Percentiles rank a stretch among this genome's conserved stretches.
phyloP scores from a whole-genome alignment of 352 stramenopile genomes.

The Pythium angustatum region DNA sequence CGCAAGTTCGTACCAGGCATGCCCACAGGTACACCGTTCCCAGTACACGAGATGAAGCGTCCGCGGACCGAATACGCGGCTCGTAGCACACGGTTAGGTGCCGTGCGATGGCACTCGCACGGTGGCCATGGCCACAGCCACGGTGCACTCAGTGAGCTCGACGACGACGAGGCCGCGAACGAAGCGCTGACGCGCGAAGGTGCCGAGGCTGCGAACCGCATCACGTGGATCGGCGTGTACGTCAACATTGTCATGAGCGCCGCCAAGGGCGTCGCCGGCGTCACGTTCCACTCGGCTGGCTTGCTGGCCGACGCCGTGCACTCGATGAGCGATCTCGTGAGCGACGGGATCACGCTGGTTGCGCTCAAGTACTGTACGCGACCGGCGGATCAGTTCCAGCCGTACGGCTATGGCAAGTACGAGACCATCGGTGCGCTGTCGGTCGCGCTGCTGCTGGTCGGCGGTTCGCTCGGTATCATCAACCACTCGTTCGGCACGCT shows the following conservation, averaged over 20 bases:
- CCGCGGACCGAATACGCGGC: not conserved
- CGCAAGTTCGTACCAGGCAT: not conserved
- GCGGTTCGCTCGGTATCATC: constrained; percentile 66
- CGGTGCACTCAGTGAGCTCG: constrained; percentile 21
- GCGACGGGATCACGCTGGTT: constrained; percentile 94
- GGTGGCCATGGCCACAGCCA: constrained; percentile 33
- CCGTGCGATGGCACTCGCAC: constrained; percentile 14
- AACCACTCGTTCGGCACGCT: constrained; percentile 68
- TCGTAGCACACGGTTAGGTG: not conserved
- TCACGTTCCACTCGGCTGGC: constrained; percentile 81
- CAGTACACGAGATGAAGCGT: not conserved
- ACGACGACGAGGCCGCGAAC: constrained; percentile 24
- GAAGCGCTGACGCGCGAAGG: constrained; percentile 39
- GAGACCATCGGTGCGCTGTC: constrained; percentile 69
- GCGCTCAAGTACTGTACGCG: constrained; percentile 88
- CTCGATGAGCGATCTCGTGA: constrained; percentile 93
- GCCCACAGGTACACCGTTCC: not conserved
- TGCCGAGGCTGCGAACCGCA: constrained; percentile 49
- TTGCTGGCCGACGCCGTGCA: constrained; percentile 95
- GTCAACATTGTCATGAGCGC: constrained; percentile 67
- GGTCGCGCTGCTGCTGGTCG: constrained; percentile 63
- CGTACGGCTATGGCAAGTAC: constrained; percentile 81
- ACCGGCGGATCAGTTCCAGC: constrained; percentile 90
- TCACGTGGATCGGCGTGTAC: constrained; percentile 75
- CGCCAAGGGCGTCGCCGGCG: constrained; percentile 67